These are phyloP conservation scores for Xerocomellus dryophilus DNA, from an alignment of 768 basidiomycete species.

Conservation along the genomic window DNA sequence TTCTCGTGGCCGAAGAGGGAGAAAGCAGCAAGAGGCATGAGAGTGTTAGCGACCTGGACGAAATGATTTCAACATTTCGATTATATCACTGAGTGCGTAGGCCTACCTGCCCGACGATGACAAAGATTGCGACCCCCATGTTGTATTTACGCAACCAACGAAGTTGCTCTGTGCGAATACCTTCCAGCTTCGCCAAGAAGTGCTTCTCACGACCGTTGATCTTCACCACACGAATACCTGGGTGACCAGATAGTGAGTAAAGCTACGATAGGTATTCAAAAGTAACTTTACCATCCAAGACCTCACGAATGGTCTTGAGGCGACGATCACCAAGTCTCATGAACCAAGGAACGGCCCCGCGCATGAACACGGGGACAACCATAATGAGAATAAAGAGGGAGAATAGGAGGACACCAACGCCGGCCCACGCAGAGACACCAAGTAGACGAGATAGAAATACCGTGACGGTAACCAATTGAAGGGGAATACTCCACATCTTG, in stretches of 20 bases:
- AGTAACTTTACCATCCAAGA: constrained; percentile 23
- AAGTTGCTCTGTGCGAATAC: constrained; percentile 25
- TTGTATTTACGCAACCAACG: constrained; percentile 26
- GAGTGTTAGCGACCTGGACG: constrained; percentile 23
- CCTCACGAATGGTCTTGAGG: constrained; percentile 28
- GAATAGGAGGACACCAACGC: constrained; percentile 26
- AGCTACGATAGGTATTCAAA: background rate
- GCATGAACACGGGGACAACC: constrained; percentile 33
- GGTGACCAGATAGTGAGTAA: background rate
- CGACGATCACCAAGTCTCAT: constrained; percentile 29
- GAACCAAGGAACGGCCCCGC: constrained; percentile 29
- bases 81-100: background rate
- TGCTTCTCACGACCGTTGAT: constrained; percentile 28
- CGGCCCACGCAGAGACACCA: constrained; percentile 30
- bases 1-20: constrained; percentile 29
- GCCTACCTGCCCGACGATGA: constrained; percentile 25
- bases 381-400: constrained; percentile 26
- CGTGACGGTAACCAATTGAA: constrained; percentile 24
- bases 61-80: constrained; percentile 2
- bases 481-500: constrained; percentile 28
- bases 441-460: constrained; percentile 26
- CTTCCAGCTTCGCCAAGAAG: constrained; percentile 21
- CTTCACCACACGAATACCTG: constrained; percentile 28
- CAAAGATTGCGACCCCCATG: constrained; percentile 22
- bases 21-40: constrained; percentile 33